Base-by-base conservation (phyloP, 2,329 filamentous ascomycete genomes). In the Neodidymelliopsis sp. region DNA sequence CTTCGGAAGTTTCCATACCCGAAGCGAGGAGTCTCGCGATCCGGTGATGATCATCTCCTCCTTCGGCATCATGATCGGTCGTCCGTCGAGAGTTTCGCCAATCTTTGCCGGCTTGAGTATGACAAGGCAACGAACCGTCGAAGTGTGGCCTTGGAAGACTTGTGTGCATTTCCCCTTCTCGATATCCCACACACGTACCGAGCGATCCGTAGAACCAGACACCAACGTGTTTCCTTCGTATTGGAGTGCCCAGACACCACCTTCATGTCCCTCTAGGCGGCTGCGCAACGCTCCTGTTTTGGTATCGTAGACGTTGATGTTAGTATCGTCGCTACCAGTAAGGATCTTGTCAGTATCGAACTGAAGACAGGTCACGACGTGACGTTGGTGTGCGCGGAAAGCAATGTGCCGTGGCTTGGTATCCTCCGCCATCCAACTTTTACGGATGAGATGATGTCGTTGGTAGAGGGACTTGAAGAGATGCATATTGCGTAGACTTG, bases 111-210 rank as follows among this genome's bases (percentile, higher is more conserved):
- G 94, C 81, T 96, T 88, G 31, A 99, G 79, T 47, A 99, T 97
- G 69, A 97, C 92, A 53, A 99, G 78, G 68, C 94, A 99, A 56
- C 94, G 87, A 3, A 99, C 94, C 11, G 94, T 99, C 30, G 93
- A 97, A 8, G 94, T 99, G 69, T 99, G 94, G 0, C 94, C 95
- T 67, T 97, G 92, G 70, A 99, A 99, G 0, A 96, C 88, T 69
- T 99, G 94, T 9, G 92, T 93, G 72, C 93, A 97, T 34, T 89
- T 84, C 0, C 92, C 94, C 63, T 88, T 88, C 67, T 96, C 91
- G 56, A 99, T 97, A 69, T 99, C 93, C 94, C 94, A 99, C 0
- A 99, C 93, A n/a, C 94, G 86, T n/a, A 99, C 94, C 9, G 94
- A 96, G 35, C 94, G 83, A 74, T 99, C 94, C 0, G 94, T 99